Conservation (phyloP, 2,329 filamentous ascomycete species). For the Lachnum nothofagi region DNA sequence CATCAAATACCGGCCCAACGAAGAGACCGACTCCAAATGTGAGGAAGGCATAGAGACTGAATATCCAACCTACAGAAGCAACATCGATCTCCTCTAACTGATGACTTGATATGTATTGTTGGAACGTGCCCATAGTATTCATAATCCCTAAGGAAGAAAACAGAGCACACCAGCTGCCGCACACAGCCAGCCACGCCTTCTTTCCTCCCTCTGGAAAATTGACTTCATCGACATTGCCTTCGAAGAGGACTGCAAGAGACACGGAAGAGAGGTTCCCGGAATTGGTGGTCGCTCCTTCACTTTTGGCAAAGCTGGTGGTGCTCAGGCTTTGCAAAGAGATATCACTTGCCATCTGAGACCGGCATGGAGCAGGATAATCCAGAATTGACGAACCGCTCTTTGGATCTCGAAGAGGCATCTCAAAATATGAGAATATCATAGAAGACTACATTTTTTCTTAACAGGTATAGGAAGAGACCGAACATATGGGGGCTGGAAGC, state of each 20-base stretch:
- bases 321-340: too few species aligned
- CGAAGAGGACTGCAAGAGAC: neutral
- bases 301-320: too few species aligned
- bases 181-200: slow-evolving; percentile 76
- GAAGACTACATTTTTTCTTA: too few species aligned
- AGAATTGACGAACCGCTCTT: neutral
- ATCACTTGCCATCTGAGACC: neutral
- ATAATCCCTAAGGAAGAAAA: slow-evolving; percentile 72
- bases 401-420: neutral
- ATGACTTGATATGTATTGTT: slow-evolving; percentile 69
- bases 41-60: slow-evolving; percentile 44
- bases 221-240: neutral
- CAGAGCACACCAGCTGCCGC: slow-evolving; percentile 78
- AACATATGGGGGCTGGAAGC: too few species aligned
- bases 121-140: slow-evolving; percentile 73
- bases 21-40: slow-evolving; percentile 16
- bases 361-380: neutral
- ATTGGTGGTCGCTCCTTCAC: neutral
- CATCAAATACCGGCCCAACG: slow-evolving; percentile 22
- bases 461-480: too few species aligned
- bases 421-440: too few species aligned
- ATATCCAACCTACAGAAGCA: slow-evolving; percentile 54
- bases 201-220: slow-evolving; percentile 68
- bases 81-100: slow-evolving; percentile 55
- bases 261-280: neutral